Evolutionary conservation across 106 monocot species (phyloP).

Genomic region (Platanthera zijinensis): DNA sequence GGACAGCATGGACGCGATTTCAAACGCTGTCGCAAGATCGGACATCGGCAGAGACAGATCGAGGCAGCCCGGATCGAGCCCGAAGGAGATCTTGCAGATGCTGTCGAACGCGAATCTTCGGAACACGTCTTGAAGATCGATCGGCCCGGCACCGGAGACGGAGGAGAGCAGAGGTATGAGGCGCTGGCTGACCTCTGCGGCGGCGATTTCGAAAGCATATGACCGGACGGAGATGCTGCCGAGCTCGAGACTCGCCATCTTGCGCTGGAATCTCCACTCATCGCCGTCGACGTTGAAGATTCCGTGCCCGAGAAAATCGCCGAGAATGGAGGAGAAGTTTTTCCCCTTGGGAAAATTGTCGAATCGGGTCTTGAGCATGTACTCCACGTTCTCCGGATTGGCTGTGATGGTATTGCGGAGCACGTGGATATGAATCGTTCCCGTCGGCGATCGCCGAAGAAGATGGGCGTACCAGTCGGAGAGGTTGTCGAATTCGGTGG

Average conservation of each 20-base stretch:
- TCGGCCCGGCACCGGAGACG: not conserved
- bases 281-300: conserved; percentile 75
- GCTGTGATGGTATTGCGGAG: conserved; percentile 55
- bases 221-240: conserved; percentile 29
- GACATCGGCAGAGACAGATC: conserved; percentile 26
- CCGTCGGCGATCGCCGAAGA: conserved; percentile 49
- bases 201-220: conserved; percentile 31
- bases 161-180: conserved; percentile 44
- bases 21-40: conserved; percentile 44
- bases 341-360: conserved; percentile 75
- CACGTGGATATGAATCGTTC: conserved; percentile 58
- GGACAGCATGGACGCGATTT: conserved; percentile 23
- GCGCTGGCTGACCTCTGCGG: conserved; percentile 30
- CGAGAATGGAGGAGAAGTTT: conserved; percentile 45
- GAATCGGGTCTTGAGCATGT: conserved; percentile 49
- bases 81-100: conserved; percentile 52
- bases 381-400: conserved; percentile 65
- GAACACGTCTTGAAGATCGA: conserved; percentile 44
- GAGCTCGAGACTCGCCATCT: conserved; percentile 48
- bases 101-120: conserved; percentile 40
- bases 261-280: conserved; percentile 52
- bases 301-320: conserved; percentile 50
- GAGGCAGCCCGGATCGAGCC: conserved; percentile 41
- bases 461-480: conserved; percentile 78
- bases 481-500: conserved; percentile 31